Evolutionary conservation across 345 rosid genomes (phyloP).

Genomic region (Rhodamnia rubescens): DNA sequence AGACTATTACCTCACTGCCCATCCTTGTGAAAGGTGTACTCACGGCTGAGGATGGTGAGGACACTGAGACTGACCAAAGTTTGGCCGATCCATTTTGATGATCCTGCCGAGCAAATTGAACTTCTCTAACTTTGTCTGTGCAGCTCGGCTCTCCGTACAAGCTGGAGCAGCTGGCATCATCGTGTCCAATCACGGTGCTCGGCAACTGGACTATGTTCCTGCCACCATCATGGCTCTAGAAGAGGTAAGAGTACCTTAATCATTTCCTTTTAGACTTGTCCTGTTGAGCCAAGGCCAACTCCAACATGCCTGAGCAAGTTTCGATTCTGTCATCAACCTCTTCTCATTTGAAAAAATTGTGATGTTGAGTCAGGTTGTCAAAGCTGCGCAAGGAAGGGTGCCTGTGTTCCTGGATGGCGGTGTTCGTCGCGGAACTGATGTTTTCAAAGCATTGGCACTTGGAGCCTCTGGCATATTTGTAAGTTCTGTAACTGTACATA

Average conservation of each 20-base stretch:
- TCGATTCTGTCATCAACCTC: background rate
- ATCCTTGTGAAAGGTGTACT: conserved; percentile 87
- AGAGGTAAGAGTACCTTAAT: conserved; percentile 37
- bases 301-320: background rate
- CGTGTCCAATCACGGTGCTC: conserved; percentile 93
- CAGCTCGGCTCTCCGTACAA: conserved; percentile 70
- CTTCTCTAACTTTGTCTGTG: background rate
- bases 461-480: conserved; percentile 97
- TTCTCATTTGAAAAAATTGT: background rate
- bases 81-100: background rate
- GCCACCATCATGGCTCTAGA: conserved; percentile 78
- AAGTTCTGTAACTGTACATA: conserved; percentile 5
- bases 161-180: conserved; percentile 85
- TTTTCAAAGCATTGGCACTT: conserved; percentile 91
- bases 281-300: background rate
- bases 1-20: conserved; percentile 70
- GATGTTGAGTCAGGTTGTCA: conserved; percentile 50
- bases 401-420: conserved; percentile 97
- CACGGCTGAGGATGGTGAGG: conserved; percentile 74
- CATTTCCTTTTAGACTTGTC: background rate
- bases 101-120: background rate
- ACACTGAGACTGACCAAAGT: background rate
- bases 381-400: conserved; percentile 74
- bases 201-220: conserved; percentile 90
- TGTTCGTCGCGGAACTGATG: conserved; percentile 96